Percentiles rank a stretch among this genome's conserved stretches.
Conservation (phyloP, 768 basidiomycete genomes). For the Pisolithus orientalis region DNA sequence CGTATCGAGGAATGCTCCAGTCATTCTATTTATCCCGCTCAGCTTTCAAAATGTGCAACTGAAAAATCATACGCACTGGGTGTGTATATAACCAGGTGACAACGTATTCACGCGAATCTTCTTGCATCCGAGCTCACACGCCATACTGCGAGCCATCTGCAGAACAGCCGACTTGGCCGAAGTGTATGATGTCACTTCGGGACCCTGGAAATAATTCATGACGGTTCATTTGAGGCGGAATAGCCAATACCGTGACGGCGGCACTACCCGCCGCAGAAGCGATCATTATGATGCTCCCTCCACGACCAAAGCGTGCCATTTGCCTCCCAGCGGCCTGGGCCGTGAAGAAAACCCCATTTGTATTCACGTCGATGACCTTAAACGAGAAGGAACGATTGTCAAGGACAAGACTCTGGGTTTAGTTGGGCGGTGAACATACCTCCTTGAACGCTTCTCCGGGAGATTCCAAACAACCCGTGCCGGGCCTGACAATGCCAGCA, state of each 20-base stretch:
- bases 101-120: constrained; percentile 69
- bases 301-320: constrained; percentile 43
- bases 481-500: constrained; percentile 59
- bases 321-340: constrained; percentile 55
- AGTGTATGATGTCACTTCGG: constrained; percentile 76
- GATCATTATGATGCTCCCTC: constrained; percentile 53
- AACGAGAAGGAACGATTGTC: background rate
- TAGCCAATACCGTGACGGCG: constrained; percentile 51
- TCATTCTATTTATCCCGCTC: constrained; percentile 45
- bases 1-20: constrained; percentile 60
- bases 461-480: constrained; percentile 61
- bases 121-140: constrained; percentile 64
- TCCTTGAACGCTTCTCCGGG: constrained; percentile 58
- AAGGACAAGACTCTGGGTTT: background rate
- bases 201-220: constrained; percentile 41
- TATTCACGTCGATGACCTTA: constrained; percentile 62
- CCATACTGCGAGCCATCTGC: constrained; percentile 80
- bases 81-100: constrained; percentile 74
- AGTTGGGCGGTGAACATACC: constrained; percentile 27
- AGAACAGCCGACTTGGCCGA: constrained; percentile 71
- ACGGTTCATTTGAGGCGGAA: too few relatives aligned
- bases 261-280: constrained; percentile 62
- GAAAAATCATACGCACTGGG: constrained; percentile 36
- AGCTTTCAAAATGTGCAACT: background rate
- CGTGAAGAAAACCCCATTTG: constrained; percentile 53